Evolutionary conservation across 2,329 filamentous ascomycete species (phyloP), one percentile per base, ranked within the genome.

Genomic region (Thelonectria discophora): DNA sequence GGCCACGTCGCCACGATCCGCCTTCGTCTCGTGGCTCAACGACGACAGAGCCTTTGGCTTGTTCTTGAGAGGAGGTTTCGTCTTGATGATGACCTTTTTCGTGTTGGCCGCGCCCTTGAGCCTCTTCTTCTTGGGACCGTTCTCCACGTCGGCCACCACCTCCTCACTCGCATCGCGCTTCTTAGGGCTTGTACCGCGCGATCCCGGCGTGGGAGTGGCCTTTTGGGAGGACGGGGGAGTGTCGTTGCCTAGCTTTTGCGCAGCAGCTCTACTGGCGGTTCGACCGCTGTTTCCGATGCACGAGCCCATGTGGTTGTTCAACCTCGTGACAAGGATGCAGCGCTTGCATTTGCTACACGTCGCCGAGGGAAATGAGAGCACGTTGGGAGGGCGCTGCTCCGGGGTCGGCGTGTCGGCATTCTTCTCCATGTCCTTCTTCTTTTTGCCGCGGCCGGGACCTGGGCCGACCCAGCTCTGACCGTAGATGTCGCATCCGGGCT

Each of bases 401-500:
- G 84, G 77, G 11, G 79, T 78, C 12, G 81, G 76, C 17, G 80
- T 81, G 62, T 85, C 83, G 66, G 79, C 73, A 47, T 80, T 86
- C 80, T 86, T 88, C 74, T 88, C 86, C 80, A 88, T 88, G 74
- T 89, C 90, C 82, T 91, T 93, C 84, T 90, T 93, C 81, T 91
- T 91, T 80, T 91, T 91, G 62, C 90, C 90, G 62, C 90, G 85
- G 13, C 88, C 88, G 20, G 88, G 88, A 0, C 86, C 86, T 20
- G 90, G 89, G 17, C 88, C 88, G 13, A 91, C 88, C 84, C 91
- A 94, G 27, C 90, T 91, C 76, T 93, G 92, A 52, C 90, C 91
- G 76, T 93, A 93, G 66, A 94, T 92, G 76, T 94, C 91, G 78
- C 88, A 90, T 62, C 90, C 90, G 2, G 87, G 82, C 74, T 91